These are phyloP conservation scores for Alternaria consortialis DNA, from an alignment of 2,329 filamentous ascomycete genomes.

Conservation along the genomic window DNA sequence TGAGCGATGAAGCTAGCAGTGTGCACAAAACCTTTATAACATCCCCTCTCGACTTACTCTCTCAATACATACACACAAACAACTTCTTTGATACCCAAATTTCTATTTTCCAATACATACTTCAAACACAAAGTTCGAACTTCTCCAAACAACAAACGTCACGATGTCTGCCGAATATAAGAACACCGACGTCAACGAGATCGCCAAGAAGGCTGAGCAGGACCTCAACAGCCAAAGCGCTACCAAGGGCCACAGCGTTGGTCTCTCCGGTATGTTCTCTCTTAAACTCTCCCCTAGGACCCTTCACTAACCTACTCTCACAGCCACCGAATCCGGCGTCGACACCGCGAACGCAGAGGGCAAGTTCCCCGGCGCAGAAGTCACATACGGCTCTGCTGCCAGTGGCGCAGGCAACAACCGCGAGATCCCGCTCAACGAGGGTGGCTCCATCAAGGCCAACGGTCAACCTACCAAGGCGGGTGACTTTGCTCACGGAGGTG, in stretches of 20 bases:
- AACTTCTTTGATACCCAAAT: not conserved
- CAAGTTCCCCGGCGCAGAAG: conserved; percentile 57
- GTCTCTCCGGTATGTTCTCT: conserved; percentile 51
- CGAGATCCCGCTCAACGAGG: conserved; percentile 58
- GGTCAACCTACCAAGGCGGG: conserved; percentile 57
- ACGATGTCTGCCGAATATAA: conserved; percentile 57
- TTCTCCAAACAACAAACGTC: not conserved
- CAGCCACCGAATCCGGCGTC: conserved; percentile 59
- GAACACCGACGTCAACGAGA: conserved; percentile 52
- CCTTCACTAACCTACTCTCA: not conserved
- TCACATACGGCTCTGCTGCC: conserved; percentile 55
- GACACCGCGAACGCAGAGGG: conserved; percentile 49
- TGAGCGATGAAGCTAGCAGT: not conserved
- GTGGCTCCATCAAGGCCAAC: conserved; percentile 54
- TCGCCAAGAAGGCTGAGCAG: conserved; percentile 59
- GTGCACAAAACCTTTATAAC: not conserved
- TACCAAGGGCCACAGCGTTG: conserved; percentile 49
- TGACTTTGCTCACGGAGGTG: conserved; percentile 57
- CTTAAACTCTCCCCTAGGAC: not conserved
- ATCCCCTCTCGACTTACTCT: not conserved
- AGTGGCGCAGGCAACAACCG: conserved; percentile 58
- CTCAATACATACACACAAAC: not conserved
- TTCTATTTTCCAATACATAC: not conserved
- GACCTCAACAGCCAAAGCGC: conserved; percentile 57
- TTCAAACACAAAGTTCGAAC: not conserved